These are phyloP conservation scores for Hirschfeldia incana DNA, from an alignment of 345 rosid genomes.

Conservation along the genomic window DNA sequence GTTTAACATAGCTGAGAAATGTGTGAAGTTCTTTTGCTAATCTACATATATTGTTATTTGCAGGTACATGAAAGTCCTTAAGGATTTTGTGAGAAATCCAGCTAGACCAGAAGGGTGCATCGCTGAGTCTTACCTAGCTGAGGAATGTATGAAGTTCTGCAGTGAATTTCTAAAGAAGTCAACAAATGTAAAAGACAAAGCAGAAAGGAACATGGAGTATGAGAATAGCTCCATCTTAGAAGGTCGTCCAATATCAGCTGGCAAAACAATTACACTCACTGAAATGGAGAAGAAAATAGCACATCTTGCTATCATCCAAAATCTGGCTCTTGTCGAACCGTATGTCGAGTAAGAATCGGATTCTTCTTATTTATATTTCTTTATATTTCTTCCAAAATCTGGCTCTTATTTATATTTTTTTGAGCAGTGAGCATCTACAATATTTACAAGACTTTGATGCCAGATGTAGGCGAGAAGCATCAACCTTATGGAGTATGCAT, in stretches of 20 bases:
- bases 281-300: not conserved
- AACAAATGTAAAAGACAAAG: not conserved
- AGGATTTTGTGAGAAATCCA: not conserved
- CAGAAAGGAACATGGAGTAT: not conserved
- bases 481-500: not conserved
- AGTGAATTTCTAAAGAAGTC: not conserved
- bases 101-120: not conserved
- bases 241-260: not conserved
- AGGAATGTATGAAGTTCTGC: not conserved
- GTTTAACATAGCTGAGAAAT: too few species aligned
- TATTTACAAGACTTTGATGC: not conserved
- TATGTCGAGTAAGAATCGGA: not conserved
- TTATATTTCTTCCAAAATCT: too few species aligned
- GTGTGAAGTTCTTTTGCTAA: too few species aligned
- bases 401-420: too few species aligned
- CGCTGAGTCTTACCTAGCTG: not conserved
- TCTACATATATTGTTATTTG: not conserved
- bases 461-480: not conserved
- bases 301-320: not conserved
- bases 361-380: too few species aligned
- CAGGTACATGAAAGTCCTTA: not conserved
- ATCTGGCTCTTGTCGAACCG: not conserved
- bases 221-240: not conserved
- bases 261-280: not conserved
- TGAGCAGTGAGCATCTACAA: not conserved